These are phyloP conservation scores for Eremothecium sinecaudum DNA, from an alignment of 1,139 yeast species.

Conservation along the genomic window DNA sequence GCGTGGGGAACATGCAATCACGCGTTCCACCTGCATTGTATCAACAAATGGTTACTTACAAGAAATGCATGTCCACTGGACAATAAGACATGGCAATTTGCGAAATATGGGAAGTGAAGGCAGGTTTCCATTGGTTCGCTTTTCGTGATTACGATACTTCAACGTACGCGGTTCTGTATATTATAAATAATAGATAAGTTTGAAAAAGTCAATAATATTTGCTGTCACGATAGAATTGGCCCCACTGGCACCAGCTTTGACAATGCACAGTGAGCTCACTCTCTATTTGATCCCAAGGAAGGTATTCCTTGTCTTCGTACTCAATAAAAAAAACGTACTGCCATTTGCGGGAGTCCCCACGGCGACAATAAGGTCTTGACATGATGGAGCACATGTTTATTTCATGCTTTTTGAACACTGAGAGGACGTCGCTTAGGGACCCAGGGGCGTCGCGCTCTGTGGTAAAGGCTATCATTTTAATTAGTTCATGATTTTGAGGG, in stretches of 20 bases:
- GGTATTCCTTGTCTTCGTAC: conserved; percentile 27
- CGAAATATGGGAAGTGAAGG: conserved; percentile 54
- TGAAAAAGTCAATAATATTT: conserved; percentile 25
- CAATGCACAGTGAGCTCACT: conserved; percentile 26
- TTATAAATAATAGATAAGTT: conserved; percentile 1
- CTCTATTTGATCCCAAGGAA: conserved; percentile 18
- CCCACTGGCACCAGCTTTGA: conserved; percentile 32
- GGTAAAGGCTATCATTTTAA: conserved; percentile 58
- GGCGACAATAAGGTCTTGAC: conserved; percentile 45
- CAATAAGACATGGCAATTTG: conserved; percentile 87
- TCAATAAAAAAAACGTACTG: conserved; percentile 78
- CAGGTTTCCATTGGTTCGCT: not conserved
- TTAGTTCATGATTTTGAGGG: conserved; percentile 7
- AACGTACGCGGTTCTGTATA: conserved; percentile 2
- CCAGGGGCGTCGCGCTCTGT: conserved; percentile 66
- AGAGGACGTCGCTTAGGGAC: conserved; percentile 58
- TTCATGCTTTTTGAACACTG: conserved; percentile 46
- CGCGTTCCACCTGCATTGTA: conserved; percentile 62
- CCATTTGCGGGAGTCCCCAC: conserved; percentile 40
- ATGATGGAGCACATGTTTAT: conserved; percentile 63
- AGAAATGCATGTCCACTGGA: conserved; percentile 97
- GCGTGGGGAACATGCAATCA: conserved; percentile 94
- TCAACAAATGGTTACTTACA: conserved; percentile 92
- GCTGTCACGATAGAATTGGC: conserved; percentile 34
- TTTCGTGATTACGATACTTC: too few species aligned